Evolutionary conservation across 495 filamentous ascomycete genomes (phyloP).

Genomic region (Annulohypoxylon moriforme): DNA sequence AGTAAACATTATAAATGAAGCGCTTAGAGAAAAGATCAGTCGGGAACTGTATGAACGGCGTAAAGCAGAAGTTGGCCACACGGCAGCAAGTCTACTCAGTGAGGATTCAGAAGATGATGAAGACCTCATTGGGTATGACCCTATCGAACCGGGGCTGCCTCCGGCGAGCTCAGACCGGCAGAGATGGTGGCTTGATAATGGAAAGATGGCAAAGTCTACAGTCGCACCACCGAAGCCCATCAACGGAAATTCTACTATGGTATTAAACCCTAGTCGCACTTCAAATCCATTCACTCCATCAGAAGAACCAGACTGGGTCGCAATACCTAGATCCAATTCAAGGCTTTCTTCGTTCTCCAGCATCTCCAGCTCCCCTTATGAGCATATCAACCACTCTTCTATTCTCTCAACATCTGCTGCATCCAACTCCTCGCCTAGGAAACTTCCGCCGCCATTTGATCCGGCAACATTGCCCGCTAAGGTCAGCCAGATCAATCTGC

Average conservation of each 20-base stretch:
- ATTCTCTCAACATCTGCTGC: slow-evolving; percentile 54
- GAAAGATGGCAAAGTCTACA: slow-evolving; percentile 77
- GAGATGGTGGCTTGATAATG: slow-evolving; percentile 96
- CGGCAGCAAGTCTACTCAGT: slow-evolving; percentile 56
- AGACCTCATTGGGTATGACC: slow-evolving; percentile 76
- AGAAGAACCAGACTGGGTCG: slow-evolving; percentile 82
- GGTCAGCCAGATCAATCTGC: slow-evolving; percentile 51
- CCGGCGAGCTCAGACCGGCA: slow-evolving; percentile 88
- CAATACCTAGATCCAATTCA: slow-evolving; percentile 61
- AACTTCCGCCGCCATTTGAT: slow-evolving; percentile 66
- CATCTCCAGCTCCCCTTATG: slow-evolving; percentile 59
- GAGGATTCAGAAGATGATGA: slow-evolving; percentile 75
- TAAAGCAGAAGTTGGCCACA: slow-evolving; percentile 66
- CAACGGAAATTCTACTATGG: slow-evolving; percentile 56
- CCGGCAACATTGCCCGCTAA: slow-evolving; percentile 57
- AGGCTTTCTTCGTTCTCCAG: slow-evolving; percentile 58
- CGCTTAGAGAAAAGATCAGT: slow-evolving; percentile 73
- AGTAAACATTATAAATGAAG: slow-evolving; percentile 82
- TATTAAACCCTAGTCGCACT: slow-evolving; percentile 76
- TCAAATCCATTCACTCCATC: slow-evolving; percentile 83
- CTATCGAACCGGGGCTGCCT: slow-evolving; percentile 83
- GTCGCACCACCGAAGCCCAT: slow-evolving; percentile 69
- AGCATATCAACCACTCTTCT: slow-evolving; percentile 60
- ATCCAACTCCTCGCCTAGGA: slow-evolving; percentile 57
- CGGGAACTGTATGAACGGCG: slow-evolving; percentile 76